Percentiles rank a stretch among this genome's conserved stretches.
These are phyloP conservation scores for Trametes versicolor DNA, from an alignment of 1,284 basidiomycete genomes.

Conservation along the genomic window DNA sequence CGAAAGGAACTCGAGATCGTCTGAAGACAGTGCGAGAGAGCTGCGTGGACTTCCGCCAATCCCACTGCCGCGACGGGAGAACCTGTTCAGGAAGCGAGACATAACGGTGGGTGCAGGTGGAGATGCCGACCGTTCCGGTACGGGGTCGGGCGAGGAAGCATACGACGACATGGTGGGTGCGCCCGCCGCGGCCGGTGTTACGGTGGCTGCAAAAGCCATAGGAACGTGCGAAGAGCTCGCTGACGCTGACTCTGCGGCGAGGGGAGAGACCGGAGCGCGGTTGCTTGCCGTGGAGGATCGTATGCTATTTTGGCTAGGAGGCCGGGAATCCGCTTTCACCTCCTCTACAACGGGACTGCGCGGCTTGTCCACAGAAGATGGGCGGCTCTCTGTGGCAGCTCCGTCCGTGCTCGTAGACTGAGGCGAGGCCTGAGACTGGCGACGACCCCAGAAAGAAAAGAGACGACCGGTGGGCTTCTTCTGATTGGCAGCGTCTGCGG, in stretches of 20 bases:
- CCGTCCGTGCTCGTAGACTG: slow-evolving; percentile 7
- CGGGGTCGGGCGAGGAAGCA: slow-evolving; percentile 38
- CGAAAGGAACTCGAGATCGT: slow-evolving; percentile 79
- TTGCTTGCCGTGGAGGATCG: slow-evolving; percentile 22
- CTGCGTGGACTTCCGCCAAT: slow-evolving; percentile 50
- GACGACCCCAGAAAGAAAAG: slow-evolving; percentile 75
- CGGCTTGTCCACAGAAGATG: slow-evolving; percentile 29
- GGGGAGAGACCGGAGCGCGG: slow-evolving; percentile 19
- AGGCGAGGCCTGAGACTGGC: slow-evolving; percentile 39
- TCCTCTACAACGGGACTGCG: slow-evolving; percentile 24
- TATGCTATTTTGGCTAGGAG: slow-evolving; percentile 37
- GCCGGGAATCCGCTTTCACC: slow-evolving; percentile 26
- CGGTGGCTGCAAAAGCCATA: slow-evolving; percentile 20
- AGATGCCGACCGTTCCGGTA: slow-evolving; percentile 31
- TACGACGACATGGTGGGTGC: slow-evolving; percentile 34
- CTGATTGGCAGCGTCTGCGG: slow-evolving; percentile 48
- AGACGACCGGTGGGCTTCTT: slow-evolving; percentile 63
- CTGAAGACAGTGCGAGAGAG: slow-evolving; percentile 70
- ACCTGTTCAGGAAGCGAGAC: slow-evolving; percentile 75
- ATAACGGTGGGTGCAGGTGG: slow-evolving; percentile 58
- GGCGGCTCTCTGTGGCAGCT: slow-evolving; percentile 5
- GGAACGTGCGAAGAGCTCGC: slow-evolving; percentile 14
- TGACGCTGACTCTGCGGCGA: slow-evolving; percentile 6
- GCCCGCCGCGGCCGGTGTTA: slow-evolving; percentile 22
- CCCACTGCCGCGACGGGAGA: slow-evolving; percentile 59